Percentiles rank a stretch among this genome's conserved stretches.
Evolutionary conservation across 176 grass and related monocot genomes (phyloP).

Genomic region (sorghum (Sorghum bicolor)): DNA sequence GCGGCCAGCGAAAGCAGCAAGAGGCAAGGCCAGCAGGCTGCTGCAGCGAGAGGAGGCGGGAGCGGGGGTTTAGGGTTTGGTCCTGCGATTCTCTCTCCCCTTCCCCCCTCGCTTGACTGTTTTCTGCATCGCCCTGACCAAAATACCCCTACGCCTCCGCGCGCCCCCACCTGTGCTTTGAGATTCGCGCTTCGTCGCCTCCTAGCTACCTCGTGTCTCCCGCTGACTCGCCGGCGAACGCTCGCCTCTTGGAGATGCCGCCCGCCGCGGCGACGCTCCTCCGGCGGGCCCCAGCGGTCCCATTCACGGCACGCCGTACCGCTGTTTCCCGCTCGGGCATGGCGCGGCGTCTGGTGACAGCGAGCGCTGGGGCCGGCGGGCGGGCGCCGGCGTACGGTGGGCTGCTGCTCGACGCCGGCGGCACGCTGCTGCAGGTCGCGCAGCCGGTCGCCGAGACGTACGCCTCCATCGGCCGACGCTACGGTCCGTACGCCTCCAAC

Average conservation of each 20-base stretch:
- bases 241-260: conserved; percentile 30
- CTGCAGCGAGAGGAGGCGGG: neutral
- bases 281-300: neutral
- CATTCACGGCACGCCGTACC: neutral
- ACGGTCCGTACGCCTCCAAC: conserved; percentile 36
- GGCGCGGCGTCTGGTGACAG: neutral
- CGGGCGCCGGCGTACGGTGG: conserved; percentile 46
- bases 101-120: too few relatives aligned
- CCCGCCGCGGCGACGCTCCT: conserved; percentile 6
- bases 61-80: conserved; percentile 40
- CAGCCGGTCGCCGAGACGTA: conserved; percentile 69
- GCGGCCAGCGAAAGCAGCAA: neutral
- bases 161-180: neutral
- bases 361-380: conserved; percentile 11
- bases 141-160: neutral
- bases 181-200: neutral
- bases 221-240: neutral
- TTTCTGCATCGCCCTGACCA: neutral
- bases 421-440: conserved; percentile 77
- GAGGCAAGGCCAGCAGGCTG: neutral
- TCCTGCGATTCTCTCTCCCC: neutral
- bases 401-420: conserved; percentile 75
- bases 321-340: neutral
- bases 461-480: conserved; percentile 61
- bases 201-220: neutral